These are phyloP conservation scores for Populus nigra DNA, from an alignment of 345 rosid genomes.

Conservation along the genomic window DNA sequence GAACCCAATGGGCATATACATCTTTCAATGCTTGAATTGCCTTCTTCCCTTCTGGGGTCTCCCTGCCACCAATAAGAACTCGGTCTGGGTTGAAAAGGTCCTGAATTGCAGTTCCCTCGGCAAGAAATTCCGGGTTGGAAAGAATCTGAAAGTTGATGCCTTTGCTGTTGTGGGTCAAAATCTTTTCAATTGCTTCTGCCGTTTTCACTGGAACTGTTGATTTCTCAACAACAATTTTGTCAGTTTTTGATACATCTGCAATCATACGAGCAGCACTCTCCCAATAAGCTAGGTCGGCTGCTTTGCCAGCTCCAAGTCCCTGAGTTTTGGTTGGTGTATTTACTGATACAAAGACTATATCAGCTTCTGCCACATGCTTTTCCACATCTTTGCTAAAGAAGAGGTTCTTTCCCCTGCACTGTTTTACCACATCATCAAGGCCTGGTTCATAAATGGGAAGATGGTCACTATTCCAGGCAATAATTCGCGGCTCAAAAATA, in stretches of 20 bases:
- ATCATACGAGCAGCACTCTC: conserved; percentile 37
- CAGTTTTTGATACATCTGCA: conserved; percentile 31
- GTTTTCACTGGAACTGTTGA: conserved; percentile 34
- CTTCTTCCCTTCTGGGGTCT: conserved; percentile 23
- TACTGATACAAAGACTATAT: conserved; percentile 32
- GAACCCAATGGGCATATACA: conserved; percentile 36
- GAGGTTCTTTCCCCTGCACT: conserved; percentile 29
- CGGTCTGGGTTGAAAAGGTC: conserved; percentile 32
- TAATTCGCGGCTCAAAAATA: conserved; percentile 25
- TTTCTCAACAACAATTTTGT: conserved; percentile 34
- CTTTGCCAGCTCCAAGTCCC: conserved; percentile 34
- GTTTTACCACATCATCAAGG: conserved; percentile 29
- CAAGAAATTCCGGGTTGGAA: conserved; percentile 33
- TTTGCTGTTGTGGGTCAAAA: conserved; percentile 28
- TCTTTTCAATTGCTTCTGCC: conserved; percentile 33
- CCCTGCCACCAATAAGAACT: conserved; percentile 34
- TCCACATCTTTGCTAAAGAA: conserved; percentile 31
- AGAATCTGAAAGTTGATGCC: conserved; percentile 33
- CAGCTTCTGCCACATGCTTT: conserved; percentile 27
- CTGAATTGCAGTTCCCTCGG: conserved; percentile 33
- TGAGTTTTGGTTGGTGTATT: conserved; percentile 34
- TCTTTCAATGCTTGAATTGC: conserved; percentile 25
- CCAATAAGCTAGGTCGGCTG: conserved; percentile 33
- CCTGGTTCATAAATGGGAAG: conserved; percentile 32
- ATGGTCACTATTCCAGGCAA: conserved; percentile 30